Conservation (phyloP, 192 early-diverging fungal genomes). For the Oehlia diaphana region DNA sequence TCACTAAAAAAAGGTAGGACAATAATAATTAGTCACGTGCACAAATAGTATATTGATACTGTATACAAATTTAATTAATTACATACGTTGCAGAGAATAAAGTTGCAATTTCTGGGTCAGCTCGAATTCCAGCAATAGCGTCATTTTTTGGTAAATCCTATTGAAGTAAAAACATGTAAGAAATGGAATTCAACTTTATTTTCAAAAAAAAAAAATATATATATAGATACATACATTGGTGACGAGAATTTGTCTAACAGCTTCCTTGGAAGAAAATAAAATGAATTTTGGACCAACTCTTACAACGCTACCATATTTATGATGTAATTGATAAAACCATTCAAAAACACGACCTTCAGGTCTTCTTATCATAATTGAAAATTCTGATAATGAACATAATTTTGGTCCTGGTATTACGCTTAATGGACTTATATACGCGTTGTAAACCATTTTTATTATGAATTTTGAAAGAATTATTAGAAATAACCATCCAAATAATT, state of each 20-base stretch:
- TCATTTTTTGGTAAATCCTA: constrained; percentile 18
- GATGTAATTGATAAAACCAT: constrained; percentile 33
- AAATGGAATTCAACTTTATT: background rate
- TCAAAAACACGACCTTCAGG: constrained; percentile 18
- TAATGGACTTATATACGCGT: constrained; percentile 16
- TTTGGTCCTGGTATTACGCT: constrained; percentile 10
- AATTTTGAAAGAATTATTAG: background rate
- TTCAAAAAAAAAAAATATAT: constrained; percentile 8
- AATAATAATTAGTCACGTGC: background rate
- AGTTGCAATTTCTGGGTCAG: background rate
- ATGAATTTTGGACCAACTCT: constrained; percentile 37
- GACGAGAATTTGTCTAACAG: constrained; percentile 37
- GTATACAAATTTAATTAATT: background rate
- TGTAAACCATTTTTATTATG: background rate
- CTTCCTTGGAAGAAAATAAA: constrained; percentile 43
- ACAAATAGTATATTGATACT: background rate
- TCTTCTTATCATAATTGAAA: background rate
- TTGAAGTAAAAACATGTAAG: background rate
- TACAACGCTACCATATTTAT: constrained; percentile 42
- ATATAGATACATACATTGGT: constrained; percentile 12
- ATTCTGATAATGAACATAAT: background rate
- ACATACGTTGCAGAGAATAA: constrained; percentile 12
- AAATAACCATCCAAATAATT: background rate
- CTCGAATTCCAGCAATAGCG: background rate
- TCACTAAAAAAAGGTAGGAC: background rate